These are phyloP conservation scores for Pichia phayaonensis DNA, from an alignment of 805 yeast species.

Conservation along the genomic window DNA sequence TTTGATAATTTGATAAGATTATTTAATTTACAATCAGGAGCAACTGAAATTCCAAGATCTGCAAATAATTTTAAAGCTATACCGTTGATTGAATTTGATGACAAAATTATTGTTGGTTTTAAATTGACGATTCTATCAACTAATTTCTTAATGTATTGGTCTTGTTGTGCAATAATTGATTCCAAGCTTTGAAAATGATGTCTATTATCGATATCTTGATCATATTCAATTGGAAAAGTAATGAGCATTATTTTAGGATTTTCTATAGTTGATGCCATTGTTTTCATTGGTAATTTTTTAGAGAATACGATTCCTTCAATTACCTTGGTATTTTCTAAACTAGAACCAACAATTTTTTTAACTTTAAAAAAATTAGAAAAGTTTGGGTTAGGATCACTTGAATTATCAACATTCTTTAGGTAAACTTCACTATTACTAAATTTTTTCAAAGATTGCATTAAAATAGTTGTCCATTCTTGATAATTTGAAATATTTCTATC, in stretches of 20 bases:
- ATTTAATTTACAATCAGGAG: constrained; percentile 71
- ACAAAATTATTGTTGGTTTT: constrained; percentile 70
- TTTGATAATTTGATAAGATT: constrained; percentile 73
- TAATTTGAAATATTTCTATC: constrained; percentile 49
- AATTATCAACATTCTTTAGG: constrained; percentile 37
- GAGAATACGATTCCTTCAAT: constrained; percentile 82
- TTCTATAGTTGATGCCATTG: constrained; percentile 58
- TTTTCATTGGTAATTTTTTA: constrained; percentile 68
- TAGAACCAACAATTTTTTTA: constrained; percentile 76
- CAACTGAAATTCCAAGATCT: constrained; percentile 73
- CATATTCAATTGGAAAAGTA: constrained; percentile 87
- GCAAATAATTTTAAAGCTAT: constrained; percentile 66
- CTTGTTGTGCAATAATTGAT: constrained; percentile 79
- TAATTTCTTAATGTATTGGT: constrained; percentile 72
- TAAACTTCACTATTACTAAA: constrained; percentile 56
- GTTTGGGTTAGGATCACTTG: constrained; percentile 65
- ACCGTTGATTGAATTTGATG: constrained; percentile 76
- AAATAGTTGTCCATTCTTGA: constrained; percentile 51
- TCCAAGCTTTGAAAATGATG: constrained; percentile 16
- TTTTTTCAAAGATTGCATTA: constrained; percentile 44
- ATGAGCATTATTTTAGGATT: constrained; percentile 75
- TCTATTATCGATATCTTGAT: constrained; percentile 34
- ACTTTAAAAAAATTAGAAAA: constrained; percentile 84
- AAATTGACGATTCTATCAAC: constrained; percentile 72
- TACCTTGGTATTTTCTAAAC: constrained; percentile 47